Base-by-base conservation (phyloP, 2,329 filamentous ascomycete genomes). In the Stylonectria norvegica region DNA sequence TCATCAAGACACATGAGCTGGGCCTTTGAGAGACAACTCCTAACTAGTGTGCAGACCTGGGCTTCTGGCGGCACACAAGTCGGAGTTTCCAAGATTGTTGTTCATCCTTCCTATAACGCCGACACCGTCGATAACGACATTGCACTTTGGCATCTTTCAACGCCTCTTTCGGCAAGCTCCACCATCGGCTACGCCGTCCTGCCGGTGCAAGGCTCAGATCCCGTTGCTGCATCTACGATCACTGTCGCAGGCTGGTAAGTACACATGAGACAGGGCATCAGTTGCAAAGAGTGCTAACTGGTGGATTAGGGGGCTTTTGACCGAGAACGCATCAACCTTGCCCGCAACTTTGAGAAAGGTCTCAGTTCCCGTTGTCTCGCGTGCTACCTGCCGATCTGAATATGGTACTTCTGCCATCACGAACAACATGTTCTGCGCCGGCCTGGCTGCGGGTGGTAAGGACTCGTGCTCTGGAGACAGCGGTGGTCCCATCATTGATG, bases 401-500 rank as follows among this genome's bases (percentile, higher is more conserved):
- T 63, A 63, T 34, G 36, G 48, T 0, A 36, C 43, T n/a, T 50
- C 45, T 4, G 12, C 41, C 34, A 41, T 63, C 40, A 62, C 58
- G 34, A 39, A 38, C 42, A 48, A 49, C 52, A 63, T 62, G 60
- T 51, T 63, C 53, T 63, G 60, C 50, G 60, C 60, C 31, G 60
- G 58, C 8, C 20, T 49, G 8, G 11, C 46, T 3, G 31, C 34
- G 4, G 60, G 60, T 10, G 59, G 57, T 25, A 56, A 53, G 48
- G 60, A 63, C 45, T 51, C 60, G 12, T 63, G 60, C 59, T 48
- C 53, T 20, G 58, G 59, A 14, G 60, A 63, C 52, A 56, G 50
- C 12, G 60, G 60, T 23, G 60, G 60, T 29, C 60, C 60, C 29
- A 49, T 63, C 11, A 47, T 62, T 20, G 47, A 59, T 20, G 35